Evolutionary conservation across 2,329 filamentous ascomycete species (phyloP), one percentile per base, ranked within the genome.

Genomic region (Ramularia endophylla): DNA sequence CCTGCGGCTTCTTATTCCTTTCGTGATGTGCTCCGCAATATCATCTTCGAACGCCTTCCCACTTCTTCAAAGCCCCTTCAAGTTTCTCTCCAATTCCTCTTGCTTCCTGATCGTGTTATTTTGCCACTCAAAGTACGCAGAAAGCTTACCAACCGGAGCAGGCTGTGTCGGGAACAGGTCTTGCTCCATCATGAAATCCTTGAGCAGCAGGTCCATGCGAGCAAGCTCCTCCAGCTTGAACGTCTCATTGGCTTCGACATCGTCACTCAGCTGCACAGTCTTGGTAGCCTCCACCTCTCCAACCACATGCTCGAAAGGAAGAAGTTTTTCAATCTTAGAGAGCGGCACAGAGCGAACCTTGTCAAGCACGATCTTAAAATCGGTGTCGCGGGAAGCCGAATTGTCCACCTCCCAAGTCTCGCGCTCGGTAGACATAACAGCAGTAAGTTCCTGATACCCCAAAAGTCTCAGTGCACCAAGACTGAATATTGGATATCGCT

Each of bases 241-340:
- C 11, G 8, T 27, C 15, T 25, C 34, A 25, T 25, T 6, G 6
- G 11, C 11, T 11, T 11, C 22, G 11, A 11, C 22, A 8, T 18
- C 8, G 15, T 25, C 17, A 6, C 15, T 27, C 6, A 34, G 13
- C 34, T 39, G 31, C 12, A 45, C 33, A 16, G 30, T 25, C 20
- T 18, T 34, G 13, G 38, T 41, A 19, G 50, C 20, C 38, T 52
- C 50, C 3, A 52, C 37, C 15, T 52, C 50, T 3, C 47, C 50
- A 20, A 50, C 39, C 13, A 17, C 18, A 28, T 52, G 47, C 3
- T 39, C 9, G 29, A 52, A 39, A 12, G 29, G 22, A 12, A 12
- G 22, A 6, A 11, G 6, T 6, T 11, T 25, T 18, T 36, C 29
- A 8, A 37, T 4, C 6, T 38, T 33, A 5, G 42, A 9, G n/a